Conservation (phyloP, 441 rosid genomes). For the Pelargonium cotyledonis region DNA sequence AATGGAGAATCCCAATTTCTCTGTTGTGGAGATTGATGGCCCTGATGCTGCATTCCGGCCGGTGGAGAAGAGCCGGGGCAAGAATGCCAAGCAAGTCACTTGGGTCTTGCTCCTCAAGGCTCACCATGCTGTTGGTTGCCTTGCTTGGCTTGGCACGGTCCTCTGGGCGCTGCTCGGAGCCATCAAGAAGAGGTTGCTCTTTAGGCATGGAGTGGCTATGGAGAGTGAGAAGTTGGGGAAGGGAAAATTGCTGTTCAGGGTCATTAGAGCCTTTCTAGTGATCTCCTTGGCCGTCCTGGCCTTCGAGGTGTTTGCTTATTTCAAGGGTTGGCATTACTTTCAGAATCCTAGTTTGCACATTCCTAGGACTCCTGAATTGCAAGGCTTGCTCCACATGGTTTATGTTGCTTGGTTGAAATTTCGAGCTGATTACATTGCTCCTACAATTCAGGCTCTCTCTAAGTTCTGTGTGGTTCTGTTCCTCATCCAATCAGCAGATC, state of each 20-base stretch:
- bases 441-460: slow-evolving; percentile 57
- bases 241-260: slow-evolving; percentile 52
- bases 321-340: slow-evolving; percentile 51
- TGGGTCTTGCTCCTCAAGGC: slow-evolving; percentile 94
- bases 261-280: slow-evolving; percentile 52
- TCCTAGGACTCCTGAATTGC: neutral
- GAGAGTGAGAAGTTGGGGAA: slow-evolving; percentile 61
- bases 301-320: slow-evolving; percentile 68
- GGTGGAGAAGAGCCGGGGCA: slow-evolving; percentile 75
- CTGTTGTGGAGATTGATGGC: slow-evolving; percentile 71
- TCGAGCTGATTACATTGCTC: slow-evolving; percentile 68
- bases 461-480: slow-evolving; percentile 65
- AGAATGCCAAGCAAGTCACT: slow-evolving; percentile 81
- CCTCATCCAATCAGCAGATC: slow-evolving; percentile 77
- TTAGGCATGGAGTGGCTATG: slow-evolving; percentile 49
- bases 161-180: slow-evolving; percentile 79
- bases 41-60: slow-evolving; percentile 85
- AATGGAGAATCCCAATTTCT: slow-evolving; percentile 82
- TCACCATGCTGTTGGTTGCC: slow-evolving; percentile 76
- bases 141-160: slow-evolving; percentile 65
- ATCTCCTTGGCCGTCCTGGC: slow-evolving; percentile 44
- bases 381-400: neutral
- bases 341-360: slow-evolving; percentile 1
- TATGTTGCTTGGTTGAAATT: slow-evolving; percentile 65
- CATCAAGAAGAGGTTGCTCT: slow-evolving; percentile 61